Base-by-base conservation (phyloP, 352 stramenopile genomes). In the Globisporangium middletonii region DNA sequence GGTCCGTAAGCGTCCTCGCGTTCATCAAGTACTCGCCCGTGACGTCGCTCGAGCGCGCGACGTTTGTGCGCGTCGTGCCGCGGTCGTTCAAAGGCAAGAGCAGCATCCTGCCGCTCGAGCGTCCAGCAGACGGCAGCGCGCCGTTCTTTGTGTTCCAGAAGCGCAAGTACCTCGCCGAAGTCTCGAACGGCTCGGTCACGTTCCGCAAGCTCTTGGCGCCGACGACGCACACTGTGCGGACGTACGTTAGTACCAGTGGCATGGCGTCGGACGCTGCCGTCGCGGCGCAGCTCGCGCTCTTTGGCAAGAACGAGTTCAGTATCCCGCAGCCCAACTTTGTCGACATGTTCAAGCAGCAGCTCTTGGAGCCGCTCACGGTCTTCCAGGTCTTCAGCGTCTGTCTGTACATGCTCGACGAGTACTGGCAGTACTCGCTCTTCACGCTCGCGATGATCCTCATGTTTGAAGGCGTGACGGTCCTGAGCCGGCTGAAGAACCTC, bases 401-500 rank as follows among this genome's bases (percentile, higher is more conserved):
- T 27, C 74, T 99, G 26, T 99, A 98, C 89, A 98, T 93, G 76
- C 78, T 99, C 15, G 97, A 99, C 75, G 97, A 99, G 71, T 99
- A 99, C 80, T 99, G 97, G 96, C 96, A 99, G 73, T 99, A 99
- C 78, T 97, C 94, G 33, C 75, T 99, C n/a, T 99, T 99, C 63
- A 99, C 97, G 47, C 78, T 99, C 12, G 77, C 85, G 44, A 98
- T 98, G 79, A 93, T 99, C 51, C 68, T 99, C 51, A 86, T 99
- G 70, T 99, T 99, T 62, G 97, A 99, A 68, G 89, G 84, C 30
- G 97, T 97, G 13, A 94, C 98, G 2, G 96, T 97, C 13, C 90
- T 96, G 54, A 96, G 98, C 66, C 88, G 97, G 42, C 78, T 98
- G 51, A 97, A 98, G 69, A 96, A 94, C 67, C 69, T 99, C 19